Evolutionary conservation across 2,329 filamentous ascomycete genomes (phyloP).

Genomic region (Capronia americana): DNA sequence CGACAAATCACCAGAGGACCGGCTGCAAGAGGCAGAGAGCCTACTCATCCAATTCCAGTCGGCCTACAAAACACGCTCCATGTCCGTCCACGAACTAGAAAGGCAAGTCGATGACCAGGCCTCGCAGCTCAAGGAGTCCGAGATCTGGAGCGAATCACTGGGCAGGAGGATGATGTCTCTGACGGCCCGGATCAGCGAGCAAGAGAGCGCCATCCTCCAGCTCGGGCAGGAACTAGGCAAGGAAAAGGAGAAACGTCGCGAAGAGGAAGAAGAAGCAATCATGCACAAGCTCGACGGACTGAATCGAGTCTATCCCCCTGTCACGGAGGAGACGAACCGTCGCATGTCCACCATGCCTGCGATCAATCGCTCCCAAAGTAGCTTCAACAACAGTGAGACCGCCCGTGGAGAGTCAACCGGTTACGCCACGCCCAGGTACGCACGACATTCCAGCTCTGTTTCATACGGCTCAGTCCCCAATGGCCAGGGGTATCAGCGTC

Average conservation of each 20-base stretch:
- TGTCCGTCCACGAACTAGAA: slow-evolving; percentile 3
- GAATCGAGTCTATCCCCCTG: neutral
- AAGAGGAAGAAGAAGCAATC: slow-evolving; percentile 8
- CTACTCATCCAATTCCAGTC: slow-evolving; percentile 8
- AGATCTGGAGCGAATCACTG: slow-evolving; percentile 9
- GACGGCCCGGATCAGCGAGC: slow-evolving; percentile 9
- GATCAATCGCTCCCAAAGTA: neutral
- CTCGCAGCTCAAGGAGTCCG: slow-evolving; percentile 7
- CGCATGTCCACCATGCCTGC: slow-evolving; percentile 6
- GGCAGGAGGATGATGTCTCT: slow-evolving; percentile 5
- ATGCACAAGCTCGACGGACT: slow-evolving; percentile 7
- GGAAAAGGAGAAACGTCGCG: slow-evolving; percentile 6
- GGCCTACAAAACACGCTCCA: neutral
- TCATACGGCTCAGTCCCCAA: neutral
- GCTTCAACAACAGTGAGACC: slow-evolving; percentile 1
- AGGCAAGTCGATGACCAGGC: slow-evolving; percentile 6
- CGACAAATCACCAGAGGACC: slow-evolving; percentile 5
- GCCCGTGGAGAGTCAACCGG: neutral
- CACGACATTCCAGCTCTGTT: slow-evolving; percentile 7
- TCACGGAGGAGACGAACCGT: neutral
- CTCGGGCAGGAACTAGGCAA: slow-evolving; percentile 10
- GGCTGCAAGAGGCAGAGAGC: neutral
- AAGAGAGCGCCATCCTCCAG: slow-evolving; percentile 7
- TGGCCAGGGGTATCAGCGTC: slow-evolving; percentile 2
- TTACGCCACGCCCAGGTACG: neutral